These are phyloP conservation scores for Blastocystis sp. DNA, from an alignment of 352 stramenopile species.

Conservation along the genomic window DNA sequence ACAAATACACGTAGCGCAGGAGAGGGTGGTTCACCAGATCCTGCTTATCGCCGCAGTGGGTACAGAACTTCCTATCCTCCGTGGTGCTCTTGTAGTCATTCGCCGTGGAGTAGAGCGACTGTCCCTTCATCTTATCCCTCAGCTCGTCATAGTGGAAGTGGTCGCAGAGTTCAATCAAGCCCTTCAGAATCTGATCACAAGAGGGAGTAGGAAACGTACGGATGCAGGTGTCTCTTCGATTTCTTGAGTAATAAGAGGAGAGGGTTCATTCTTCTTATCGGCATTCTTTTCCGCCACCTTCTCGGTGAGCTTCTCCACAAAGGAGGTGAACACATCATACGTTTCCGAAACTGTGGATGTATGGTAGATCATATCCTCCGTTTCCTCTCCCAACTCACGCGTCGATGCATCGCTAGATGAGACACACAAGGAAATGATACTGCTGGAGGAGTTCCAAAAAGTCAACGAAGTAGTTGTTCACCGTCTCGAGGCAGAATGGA, in stretches of 20 bases:
- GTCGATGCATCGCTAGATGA: background rate
- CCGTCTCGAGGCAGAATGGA: conserved; percentile 18
- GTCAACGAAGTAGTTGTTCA: conserved; percentile 24
- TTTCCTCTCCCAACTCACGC: background rate
- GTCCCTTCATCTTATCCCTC: background rate
- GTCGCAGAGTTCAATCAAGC: background rate
- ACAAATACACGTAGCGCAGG: conserved; percentile 10
- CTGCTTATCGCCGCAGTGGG: conserved; percentile 19
- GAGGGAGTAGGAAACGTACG: background rate
- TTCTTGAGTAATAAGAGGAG: too few species aligned
- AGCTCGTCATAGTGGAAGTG: background rate
- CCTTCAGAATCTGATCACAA: background rate
- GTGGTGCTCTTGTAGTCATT: background rate
- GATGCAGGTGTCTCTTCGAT: background rate
- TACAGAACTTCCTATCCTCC: conserved; percentile 17
- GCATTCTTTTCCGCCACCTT: background rate
- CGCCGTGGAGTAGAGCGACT: background rate
- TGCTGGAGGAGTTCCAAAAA: background rate
- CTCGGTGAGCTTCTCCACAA: background rate
- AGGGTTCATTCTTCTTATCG: background rate
- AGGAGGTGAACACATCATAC: background rate
- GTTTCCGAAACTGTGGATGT: conserved; percentile 35
- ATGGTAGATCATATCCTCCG: conserved; percentile 3
- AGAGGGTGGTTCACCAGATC: conserved; percentile 4
- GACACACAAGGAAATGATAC: background rate